Evolutionary conservation across 768 basidiomycete genomes (phyloP).

Genomic region (Hemileccinum rubropunctum): DNA sequence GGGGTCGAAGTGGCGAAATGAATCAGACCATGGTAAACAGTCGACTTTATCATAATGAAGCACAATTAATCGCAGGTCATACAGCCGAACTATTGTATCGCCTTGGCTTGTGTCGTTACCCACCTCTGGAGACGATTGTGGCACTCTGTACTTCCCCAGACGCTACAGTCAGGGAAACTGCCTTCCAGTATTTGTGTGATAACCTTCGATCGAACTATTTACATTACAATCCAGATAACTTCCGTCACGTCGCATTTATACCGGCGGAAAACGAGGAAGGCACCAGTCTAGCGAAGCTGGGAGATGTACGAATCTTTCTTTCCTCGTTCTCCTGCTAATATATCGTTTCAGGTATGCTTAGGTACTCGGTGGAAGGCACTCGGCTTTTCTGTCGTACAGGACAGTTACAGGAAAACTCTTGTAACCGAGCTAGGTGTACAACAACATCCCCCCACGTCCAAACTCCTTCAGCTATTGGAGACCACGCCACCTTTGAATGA

Average conservation of each 20-base stretch:
- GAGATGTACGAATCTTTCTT: constrained; percentile 20
- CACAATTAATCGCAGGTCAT: neutral
- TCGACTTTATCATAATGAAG: no score
- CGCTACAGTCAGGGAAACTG: constrained; percentile 44
- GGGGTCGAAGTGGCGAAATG: constrained; percentile 45
- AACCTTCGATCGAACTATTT: constrained; percentile 58
- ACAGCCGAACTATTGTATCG: constrained; percentile 75
- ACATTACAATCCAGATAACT: constrained; percentile 50
- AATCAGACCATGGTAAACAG: neutral
- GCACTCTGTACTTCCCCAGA: constrained; percentile 59
- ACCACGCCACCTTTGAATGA: constrained; percentile 47
- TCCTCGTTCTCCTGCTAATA: neutral
- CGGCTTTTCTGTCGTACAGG: constrained; percentile 60
- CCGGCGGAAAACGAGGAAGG: constrained; percentile 50
- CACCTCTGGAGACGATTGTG: constrained; percentile 64
- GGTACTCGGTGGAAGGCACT: constrained; percentile 61
- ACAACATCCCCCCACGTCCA: constrained; percentile 58
- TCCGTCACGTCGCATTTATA: constrained; percentile 64
- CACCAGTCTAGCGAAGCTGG: constrained; percentile 30
- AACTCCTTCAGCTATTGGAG: constrained; percentile 52
- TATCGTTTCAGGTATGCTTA: constrained; percentile 55
- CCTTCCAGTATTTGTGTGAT: constrained; percentile 77
- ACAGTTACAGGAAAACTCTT: constrained; percentile 44
- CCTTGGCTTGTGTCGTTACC: constrained; percentile 64
- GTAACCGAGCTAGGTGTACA: constrained; percentile 58